A percentile compares a stretch with the other conserved stretches of the same genome.
phyloP scores from a whole-genome alignment of 2,329 filamentous ascomycete species.

The Lasiodiplodia theobromae region DNA sequence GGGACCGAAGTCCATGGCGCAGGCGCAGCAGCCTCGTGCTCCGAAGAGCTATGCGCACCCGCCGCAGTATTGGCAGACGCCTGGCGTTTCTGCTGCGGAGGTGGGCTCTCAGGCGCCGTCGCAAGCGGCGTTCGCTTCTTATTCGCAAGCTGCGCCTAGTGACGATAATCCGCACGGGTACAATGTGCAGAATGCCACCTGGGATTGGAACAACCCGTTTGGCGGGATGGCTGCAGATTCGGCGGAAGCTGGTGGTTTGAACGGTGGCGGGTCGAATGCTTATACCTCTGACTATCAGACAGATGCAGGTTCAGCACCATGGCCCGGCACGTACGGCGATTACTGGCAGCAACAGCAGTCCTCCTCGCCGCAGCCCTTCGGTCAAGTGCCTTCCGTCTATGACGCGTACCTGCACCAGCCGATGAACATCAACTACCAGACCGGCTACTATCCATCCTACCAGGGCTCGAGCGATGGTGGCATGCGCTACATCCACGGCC shows the following conservation, averaged over 20 bases:
- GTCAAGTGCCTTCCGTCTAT: neutral
- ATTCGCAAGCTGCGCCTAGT: neutral
- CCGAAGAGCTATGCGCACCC: neutral
- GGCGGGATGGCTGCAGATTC: neutral
- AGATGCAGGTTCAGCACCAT: neutral
- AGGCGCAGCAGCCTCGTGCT: neutral
- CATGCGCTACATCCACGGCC: conserved; percentile 7
- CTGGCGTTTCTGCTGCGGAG: no score
- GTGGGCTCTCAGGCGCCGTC: neutral
- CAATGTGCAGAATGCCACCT: conserved; percentile 15
- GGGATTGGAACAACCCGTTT: conserved; percentile 21
- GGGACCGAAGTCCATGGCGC: neutral
- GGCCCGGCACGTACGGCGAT: neutral
- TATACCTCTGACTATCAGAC: neutral
- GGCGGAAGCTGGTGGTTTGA: neutral
- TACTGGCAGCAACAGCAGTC: neutral
- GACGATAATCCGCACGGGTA: conserved; percentile 1
- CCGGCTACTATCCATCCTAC: conserved; percentile 7
- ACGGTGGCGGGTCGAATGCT: neutral
- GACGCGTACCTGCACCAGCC: neutral
- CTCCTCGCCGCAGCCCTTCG: neutral
- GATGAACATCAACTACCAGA: neutral
- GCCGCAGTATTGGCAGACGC: neutral
- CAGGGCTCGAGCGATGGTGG: neutral
- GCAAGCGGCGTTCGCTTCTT: neutral